These are phyloP conservation scores for Rhizoclosmatium globosum DNA, from an alignment of 192 early-diverging fungal genomes.

Conservation along the genomic window DNA sequence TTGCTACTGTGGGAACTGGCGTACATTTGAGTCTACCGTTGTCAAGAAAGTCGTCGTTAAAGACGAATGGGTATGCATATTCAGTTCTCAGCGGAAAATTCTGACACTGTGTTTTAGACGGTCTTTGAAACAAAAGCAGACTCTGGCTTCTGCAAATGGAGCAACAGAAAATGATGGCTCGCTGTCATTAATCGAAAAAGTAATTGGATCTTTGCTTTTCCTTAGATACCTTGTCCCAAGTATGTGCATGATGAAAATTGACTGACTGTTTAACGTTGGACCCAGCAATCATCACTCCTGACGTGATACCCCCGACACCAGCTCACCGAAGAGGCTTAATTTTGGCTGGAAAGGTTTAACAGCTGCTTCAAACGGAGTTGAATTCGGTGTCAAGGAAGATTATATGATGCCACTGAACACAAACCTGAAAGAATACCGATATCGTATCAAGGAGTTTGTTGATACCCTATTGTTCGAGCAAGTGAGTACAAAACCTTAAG, in stretches of 20 bases:
- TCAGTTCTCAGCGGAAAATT: too few species aligned
- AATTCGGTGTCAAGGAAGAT: constrained; percentile 67
- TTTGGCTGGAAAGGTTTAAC: constrained; percentile 68
- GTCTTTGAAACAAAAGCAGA: neutral
- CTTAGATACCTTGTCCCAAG: constrained; percentile 66
- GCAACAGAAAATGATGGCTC: constrained; percentile 42
- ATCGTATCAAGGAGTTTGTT: constrained; percentile 53
- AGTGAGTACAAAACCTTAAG: too few species aligned
- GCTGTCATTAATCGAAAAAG: constrained; percentile 68
- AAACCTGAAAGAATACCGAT: constrained; percentile 56
- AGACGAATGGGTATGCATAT: too few species aligned
- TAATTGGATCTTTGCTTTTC: constrained; percentile 74
- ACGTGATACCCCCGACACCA: constrained; percentile 46
- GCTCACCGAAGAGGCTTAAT: constrained; percentile 57
- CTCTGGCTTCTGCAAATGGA: constrained; percentile 31
- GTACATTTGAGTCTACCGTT: too few species aligned
- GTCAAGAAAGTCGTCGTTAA: too few species aligned
- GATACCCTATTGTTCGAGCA: neutral
- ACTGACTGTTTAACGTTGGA: neutral
- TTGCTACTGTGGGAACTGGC: too few species aligned
- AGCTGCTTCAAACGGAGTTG: constrained; percentile 66
- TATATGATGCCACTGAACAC: constrained; percentile 60
- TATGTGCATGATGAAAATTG: constrained; percentile 17
- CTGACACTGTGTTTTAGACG: too few species aligned
- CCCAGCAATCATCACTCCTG: constrained; percentile 63